Evolutionary conservation across 208 protist species (phyloP), one percentile per base, ranked within the genome.

Genomic region (Novymonas esmeraldas): DNA sequence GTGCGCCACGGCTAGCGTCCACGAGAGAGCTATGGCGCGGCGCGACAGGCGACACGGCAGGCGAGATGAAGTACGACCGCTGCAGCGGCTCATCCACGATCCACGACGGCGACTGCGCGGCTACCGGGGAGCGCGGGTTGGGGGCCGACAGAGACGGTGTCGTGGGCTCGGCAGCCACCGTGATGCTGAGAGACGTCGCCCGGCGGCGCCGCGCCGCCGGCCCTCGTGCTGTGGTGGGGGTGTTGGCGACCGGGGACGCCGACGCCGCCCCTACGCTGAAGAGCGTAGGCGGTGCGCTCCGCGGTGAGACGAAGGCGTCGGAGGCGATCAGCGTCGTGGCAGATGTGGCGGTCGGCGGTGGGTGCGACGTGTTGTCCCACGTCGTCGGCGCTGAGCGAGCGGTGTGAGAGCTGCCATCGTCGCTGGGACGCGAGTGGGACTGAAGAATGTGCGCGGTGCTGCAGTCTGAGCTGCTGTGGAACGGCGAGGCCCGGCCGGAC

Each of bases 381-480:
- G n/a, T 41, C n/a, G 41, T 44, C n/a, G 33, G 48, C 42, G 36
- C 54, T 55, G 24, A 62, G 64, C 34, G 46, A 69, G 22, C 41
- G 0, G 39, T 31, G 49, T 13, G 55, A 61, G 16, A 24, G 39
- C 34, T 18, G 9, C 1, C 11, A 33, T 70, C 67, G 20, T 36
- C 34, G 59, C 48, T 61, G 42, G 33, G 33, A 1, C 33, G 38
- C 14, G 42, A 50, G 36, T 39, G 33, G 14, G 18, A 34, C 16
- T 28, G 31, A 6, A 38, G 52, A 24, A 69, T 16, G 9, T 49
- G 54, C 0, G 54, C 52, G 0, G 55, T 66, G 14, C 42, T 28
- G 49, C 69, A 79, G 16, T 84, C 78, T 13, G 78, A 82, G 76
- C 82, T 84, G 63, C 75, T 85, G 65, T 72, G 52, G n/a, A 82